These are phyloP conservation scores for Amylostereum chailletii DNA, from an alignment of 1,284 basidiomycete genomes.

Conservation along the genomic window DNA sequence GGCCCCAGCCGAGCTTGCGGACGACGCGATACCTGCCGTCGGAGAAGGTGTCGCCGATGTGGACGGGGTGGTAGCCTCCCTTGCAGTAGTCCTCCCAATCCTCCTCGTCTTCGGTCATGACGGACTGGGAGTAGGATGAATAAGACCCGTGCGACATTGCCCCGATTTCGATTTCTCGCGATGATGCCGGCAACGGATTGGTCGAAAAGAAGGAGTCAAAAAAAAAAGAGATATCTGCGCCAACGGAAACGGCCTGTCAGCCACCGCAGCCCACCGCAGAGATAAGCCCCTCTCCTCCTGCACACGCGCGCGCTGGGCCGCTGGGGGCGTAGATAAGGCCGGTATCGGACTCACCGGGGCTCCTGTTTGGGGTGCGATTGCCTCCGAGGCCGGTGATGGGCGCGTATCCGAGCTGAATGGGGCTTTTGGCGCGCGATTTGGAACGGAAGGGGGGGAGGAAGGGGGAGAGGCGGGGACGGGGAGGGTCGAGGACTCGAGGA, in stretches of 20 bases:
- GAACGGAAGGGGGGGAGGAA: too few species aligned
- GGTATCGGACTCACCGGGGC: not conserved
- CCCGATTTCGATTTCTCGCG: conserved; percentile 5
- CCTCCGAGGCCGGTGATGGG: too few species aligned
- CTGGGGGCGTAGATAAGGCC: not conserved
- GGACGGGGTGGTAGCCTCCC: conserved; percentile 92
- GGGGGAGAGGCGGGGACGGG: too few species aligned
- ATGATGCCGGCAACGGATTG: not conserved
- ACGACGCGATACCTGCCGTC: conserved; percentile 87
- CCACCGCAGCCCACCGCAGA: not conserved
- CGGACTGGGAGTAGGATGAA: conserved; percentile 46
- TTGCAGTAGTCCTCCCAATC: conserved; percentile 85
- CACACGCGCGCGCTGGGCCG: not conserved
- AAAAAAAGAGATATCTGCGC: not conserved
- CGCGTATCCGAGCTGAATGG: too few species aligned
- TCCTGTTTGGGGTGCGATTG: too few species aligned
- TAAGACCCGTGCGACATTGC: conserved; percentile 39
- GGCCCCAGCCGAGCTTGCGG: conserved; percentile 96
- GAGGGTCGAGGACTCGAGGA: too few species aligned
- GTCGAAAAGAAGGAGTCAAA: not conserved
- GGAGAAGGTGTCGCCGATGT: conserved; percentile 90
- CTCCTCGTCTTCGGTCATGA: conserved; percentile 75
- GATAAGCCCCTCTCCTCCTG: not conserved
- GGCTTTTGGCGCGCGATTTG: too few species aligned
- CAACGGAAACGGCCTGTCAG: not conserved